phyloP scores from a whole-genome alignment of 257 asterid genomes.

The Capsicum rhomboideum region DNA sequence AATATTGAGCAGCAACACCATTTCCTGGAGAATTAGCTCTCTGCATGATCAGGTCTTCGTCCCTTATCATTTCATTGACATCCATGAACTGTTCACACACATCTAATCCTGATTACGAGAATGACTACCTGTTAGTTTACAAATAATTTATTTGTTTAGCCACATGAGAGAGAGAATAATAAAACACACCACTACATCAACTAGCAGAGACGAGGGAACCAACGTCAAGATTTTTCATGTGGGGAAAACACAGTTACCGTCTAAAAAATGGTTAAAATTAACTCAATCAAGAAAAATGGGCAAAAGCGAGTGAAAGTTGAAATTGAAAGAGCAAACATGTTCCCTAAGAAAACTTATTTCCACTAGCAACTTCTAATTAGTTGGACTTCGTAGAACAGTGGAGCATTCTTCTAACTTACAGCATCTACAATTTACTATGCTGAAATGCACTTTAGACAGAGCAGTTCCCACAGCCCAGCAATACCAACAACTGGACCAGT shows the following conservation, averaged over 20 bases:
- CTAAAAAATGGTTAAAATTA: not conserved
- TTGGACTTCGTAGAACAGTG: not conserved
- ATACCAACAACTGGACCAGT: not conserved
- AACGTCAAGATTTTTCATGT: not conserved
- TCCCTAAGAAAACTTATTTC: not conserved
- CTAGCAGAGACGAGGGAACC: not conserved
- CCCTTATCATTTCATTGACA: slow-evolving; percentile 91
- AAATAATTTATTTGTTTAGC: slow-evolving; percentile 5
- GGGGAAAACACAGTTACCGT: not conserved
- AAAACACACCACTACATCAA: not conserved
- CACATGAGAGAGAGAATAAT: not conserved
- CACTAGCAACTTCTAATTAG: not conserved
- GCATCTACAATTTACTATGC: not conserved
- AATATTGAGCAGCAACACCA: slow-evolving; percentile 60
- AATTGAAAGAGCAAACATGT: not conserved
- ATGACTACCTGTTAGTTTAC: slow-evolving; percentile 7
- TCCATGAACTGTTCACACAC: slow-evolving; percentile 98
- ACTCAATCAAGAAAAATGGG: not conserved
- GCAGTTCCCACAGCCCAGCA: not conserved
- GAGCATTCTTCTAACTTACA: not conserved
- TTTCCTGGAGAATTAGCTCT: slow-evolving; percentile 52
- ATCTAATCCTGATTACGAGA: slow-evolving; percentile 64
- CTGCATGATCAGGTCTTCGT: slow-evolving; percentile 80
- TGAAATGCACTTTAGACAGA: not conserved
- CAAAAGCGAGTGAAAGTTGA: not conserved